Evolutionary conservation across 306 rosid genomes (phyloP).

Genomic region (Prinsepia uniflora): DNA sequence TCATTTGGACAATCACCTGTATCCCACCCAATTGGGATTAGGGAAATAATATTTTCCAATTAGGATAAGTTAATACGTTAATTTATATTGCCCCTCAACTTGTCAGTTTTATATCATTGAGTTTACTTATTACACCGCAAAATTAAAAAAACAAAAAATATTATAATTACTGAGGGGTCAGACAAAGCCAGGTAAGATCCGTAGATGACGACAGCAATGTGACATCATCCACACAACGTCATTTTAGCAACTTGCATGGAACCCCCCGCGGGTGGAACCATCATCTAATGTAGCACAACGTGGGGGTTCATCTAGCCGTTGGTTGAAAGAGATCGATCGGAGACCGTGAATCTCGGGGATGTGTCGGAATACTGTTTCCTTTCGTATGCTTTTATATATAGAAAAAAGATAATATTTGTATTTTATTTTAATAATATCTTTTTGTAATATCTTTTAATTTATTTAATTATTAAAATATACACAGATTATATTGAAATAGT

Average conservation of each 20-base stretch:
- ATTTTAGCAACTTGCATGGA: too few species aligned
- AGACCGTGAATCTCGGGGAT: neutral
- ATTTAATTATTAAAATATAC: too few species aligned
- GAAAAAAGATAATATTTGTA: too few species aligned
- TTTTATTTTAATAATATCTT: too few species aligned
- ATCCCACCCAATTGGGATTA: too few species aligned
- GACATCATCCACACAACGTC: neutral
- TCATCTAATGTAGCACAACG: neutral
- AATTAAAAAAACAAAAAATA: neutral
- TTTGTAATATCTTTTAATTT: too few species aligned
- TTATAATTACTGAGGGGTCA: neutral
- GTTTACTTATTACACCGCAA: neutral
- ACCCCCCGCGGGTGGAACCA: too few species aligned
- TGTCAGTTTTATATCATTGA: neutral
- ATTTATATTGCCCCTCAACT: neutral
- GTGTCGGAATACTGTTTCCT: too few species aligned
- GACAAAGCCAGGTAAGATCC: neutral
- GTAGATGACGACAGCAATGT: neutral
- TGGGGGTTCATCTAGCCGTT: slow-evolving; percentile 4
- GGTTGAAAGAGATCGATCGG: neutral
- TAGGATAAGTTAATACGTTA: neutral
- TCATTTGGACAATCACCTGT: neutral
- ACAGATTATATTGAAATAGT: too few species aligned
- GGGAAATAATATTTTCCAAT: neutral
- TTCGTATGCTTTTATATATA: too few species aligned